Base-by-base conservation (phyloP, 257 asterid genomes). In the Petrea volubilis region DNA sequence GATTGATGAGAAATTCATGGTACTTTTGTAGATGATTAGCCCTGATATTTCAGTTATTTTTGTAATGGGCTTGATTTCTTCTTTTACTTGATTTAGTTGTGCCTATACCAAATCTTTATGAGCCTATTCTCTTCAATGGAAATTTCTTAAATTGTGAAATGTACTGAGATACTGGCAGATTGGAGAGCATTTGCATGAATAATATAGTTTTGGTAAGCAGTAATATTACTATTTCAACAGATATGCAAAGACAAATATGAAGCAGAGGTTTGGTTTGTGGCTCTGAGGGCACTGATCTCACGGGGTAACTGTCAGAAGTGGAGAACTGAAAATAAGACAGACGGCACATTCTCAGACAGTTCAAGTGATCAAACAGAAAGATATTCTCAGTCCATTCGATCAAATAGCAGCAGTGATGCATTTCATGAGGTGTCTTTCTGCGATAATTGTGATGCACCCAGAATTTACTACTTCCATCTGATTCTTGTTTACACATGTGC, bases 171-270 rank as follows among this genome's bases (percentile, higher is more conserved):
- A 34, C 61, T 63, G 38, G 13, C 9, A 27, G 11, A 17, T 47
- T 15, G 28, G 23, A 71, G 52, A 11, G 18, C 46, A 33, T 33
- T 60, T 43, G 23, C 36, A 13, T 11, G 23, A 27, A 27, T 43
- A 27, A 44, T 11, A 18, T 38, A 41, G 25, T 70, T 14, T 64
- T 40, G 34, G 21, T 18, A 28, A 47, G 46, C 21, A 18, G 17
- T 25, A 64, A 68, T 21, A 74, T 66, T 65, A 64, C 69, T 71
- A 58, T 60, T 41, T 67, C 61, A 68, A 60, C 86, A 90, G 96
- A 84, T 90, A 77, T 90, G 96, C 76, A 90, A 90, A 80, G 95
- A 90, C 75, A 90, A 87, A 82, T 87, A 78, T 67, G 96, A 90
- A 80, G 92, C 90, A 51, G 92, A 87, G 74, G 71, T 81, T 70